These are phyloP conservation scores for Fusarium euwallaceae DNA, from an alignment of 2,329 filamentous ascomycete species.

Conservation along the genomic window DNA sequence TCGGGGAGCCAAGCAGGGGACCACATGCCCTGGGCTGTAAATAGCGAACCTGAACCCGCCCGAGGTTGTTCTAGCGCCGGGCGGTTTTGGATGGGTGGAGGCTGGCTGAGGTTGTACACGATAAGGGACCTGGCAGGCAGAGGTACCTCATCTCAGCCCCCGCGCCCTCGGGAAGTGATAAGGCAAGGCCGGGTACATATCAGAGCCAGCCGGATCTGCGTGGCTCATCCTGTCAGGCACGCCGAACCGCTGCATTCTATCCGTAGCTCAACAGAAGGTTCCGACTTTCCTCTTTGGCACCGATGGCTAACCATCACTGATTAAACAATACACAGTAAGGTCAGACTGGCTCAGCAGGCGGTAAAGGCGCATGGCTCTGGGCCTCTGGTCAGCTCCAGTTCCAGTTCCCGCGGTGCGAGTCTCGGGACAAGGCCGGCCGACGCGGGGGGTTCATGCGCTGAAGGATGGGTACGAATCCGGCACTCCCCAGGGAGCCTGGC, in stretches of 20 bases:
- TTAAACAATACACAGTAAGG: slow-evolving; percentile 20
- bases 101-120: slow-evolving; percentile 15
- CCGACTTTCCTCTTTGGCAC: slow-evolving; percentile 16
- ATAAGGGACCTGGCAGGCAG: slow-evolving; percentile 32
- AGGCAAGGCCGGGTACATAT: slow-evolving; percentile 24
- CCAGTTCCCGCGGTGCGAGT: slow-evolving; percentile 12
- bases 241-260: slow-evolving; percentile 27
- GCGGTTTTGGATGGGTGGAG: slow-evolving; percentile 9
- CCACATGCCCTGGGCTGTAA: slow-evolving; percentile 32
- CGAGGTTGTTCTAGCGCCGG: slow-evolving; percentile 30
- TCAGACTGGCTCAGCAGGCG: slow-evolving; percentile 24
- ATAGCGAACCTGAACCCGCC: slow-evolving; percentile 7
- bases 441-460: slow-evolving; percentile 36
- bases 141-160: slow-evolving; percentile 15
- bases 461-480: slow-evolving; percentile 32
- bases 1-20: slow-evolving; percentile 18
- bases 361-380: slow-evolving; percentile 29
- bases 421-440: slow-evolving; percentile 15
- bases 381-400: slow-evolving; percentile 11
- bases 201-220: slow-evolving; percentile 36
- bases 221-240: slow-evolving; percentile 38
- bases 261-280: slow-evolving; percentile 10
- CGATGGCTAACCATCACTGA: slow-evolving; percentile 12
- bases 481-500: not conserved
- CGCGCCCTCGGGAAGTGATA: slow-evolving; percentile 15